phyloP scores from a whole-genome alignment of 2,329 filamentous ascomycete genomes.

The Allantophomopsis lycopodina region DNA sequence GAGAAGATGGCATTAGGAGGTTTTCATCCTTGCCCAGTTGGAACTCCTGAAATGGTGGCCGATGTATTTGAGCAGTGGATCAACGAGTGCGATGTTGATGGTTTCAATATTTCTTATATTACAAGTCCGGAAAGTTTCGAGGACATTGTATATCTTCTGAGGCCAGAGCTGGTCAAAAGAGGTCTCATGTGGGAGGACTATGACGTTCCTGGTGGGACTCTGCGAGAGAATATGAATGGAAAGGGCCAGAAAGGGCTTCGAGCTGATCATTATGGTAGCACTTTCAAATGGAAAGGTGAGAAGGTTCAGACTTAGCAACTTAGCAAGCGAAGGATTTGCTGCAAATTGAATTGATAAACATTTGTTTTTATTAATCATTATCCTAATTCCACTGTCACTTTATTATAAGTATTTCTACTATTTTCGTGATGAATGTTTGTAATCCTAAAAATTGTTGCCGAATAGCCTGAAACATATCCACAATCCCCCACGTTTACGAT shows the following conservation, averaged over 20 bases:
- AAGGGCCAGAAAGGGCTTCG: slow-evolving; percentile 18
- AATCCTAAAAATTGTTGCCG: no score
- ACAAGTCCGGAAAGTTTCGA: slow-evolving; percentile 53
- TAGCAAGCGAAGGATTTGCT: no score
- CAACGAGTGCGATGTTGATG: slow-evolving; percentile 53
- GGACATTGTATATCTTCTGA: slow-evolving; percentile 49
- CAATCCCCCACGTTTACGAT: no score
- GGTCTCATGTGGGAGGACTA: slow-evolving; percentile 15
- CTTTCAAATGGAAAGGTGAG: slow-evolving; percentile 20
- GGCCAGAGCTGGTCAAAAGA: slow-evolving; percentile 33
- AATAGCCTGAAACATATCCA: no score
- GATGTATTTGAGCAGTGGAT: slow-evolving; percentile 56
- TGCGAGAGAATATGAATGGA: no score
- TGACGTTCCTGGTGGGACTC: no score
- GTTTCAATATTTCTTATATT: slow-evolving; percentile 60
- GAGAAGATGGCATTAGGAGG: slow-evolving; percentile 55
- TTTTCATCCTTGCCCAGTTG: slow-evolving; percentile 48
- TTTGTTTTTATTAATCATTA: no score
- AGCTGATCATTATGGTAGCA: slow-evolving; percentile 20
- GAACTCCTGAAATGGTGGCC: slow-evolving; percentile 49
- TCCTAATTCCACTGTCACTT: no score
- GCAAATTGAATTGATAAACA: no score
- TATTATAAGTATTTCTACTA: no score
- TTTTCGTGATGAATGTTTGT: no score
- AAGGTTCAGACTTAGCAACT: no score